Evolutionary conservation across 148 eudicot species (phyloP).

Genomic region (Camellia sinensis): DNA sequence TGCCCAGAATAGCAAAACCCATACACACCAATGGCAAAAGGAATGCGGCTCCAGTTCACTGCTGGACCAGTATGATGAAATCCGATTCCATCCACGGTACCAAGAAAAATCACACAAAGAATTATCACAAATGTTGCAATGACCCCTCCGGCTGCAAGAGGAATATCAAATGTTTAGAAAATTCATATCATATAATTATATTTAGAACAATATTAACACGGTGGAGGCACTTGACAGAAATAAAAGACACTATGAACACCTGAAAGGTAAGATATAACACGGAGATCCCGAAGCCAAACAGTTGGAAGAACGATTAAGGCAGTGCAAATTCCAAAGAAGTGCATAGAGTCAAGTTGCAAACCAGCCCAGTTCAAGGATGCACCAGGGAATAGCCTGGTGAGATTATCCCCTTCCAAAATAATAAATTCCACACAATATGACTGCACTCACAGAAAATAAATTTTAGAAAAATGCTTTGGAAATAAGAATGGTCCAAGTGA

Average conservation of each 20-base stretch:
- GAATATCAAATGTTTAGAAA: background rate
- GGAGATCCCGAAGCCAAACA: conserved; percentile 69
- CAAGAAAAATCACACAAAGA: conserved; percentile 55
- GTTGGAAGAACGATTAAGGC: conserved; percentile 68
- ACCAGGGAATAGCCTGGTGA: conserved; percentile 71
- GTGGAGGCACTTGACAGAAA: background rate
- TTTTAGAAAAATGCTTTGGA: conserved; percentile 6
- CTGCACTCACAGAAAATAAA: conserved; percentile 37
- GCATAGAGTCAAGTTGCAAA: conserved; percentile 58
- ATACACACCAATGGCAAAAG: conserved; percentile 76
- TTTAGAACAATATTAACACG: background rate
- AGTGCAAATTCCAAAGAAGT: conserved; percentile 58
- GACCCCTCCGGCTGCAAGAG: conserved; percentile 78
- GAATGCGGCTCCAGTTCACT: conserved; percentile 77
- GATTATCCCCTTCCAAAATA: conserved; percentile 81
- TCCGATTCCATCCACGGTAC: conserved; percentile 52
- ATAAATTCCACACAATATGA: conserved; percentile 87
- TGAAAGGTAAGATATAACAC: conserved; percentile 73
- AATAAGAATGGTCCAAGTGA: background rate
- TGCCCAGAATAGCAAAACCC: conserved; percentile 89
- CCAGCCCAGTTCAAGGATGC: conserved; percentile 41
- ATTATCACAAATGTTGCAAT: conserved; percentile 60
- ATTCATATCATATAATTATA: background rate
- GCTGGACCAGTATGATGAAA: conserved; percentile 48
- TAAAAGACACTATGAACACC: conserved; percentile 31